phyloP scores from a whole-genome alignment of 31 red algal species.

The Bonnemaisonia californica region DNA sequence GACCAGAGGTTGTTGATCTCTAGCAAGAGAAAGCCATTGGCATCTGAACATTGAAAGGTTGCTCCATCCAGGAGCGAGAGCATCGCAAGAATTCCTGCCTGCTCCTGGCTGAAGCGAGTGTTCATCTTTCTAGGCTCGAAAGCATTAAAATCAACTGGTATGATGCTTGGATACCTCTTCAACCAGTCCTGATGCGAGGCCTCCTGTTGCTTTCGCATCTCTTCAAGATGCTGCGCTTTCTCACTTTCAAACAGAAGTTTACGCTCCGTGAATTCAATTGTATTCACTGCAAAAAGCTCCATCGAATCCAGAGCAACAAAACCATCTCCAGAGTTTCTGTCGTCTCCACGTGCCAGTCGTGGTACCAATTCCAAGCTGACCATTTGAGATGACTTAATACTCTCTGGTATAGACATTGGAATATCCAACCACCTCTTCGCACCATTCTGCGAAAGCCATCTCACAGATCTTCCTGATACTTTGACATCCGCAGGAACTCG shows the following conservation, averaged over 20 bases:
- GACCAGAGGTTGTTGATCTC: slow-evolving; percentile 53
- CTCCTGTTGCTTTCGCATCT: slow-evolving; percentile 38
- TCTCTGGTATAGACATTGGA: slow-evolving; percentile 76
- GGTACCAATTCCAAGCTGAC: slow-evolving; percentile 67
- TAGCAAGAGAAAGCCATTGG: slow-evolving; percentile 1
- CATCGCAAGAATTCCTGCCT: slow-evolving; percentile 25
- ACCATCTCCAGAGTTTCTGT: slow-evolving; percentile 48
- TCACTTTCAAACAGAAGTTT: slow-evolving; percentile 59
- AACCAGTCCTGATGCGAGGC: background rate
- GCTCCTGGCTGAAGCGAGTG: slow-evolving; percentile 19
- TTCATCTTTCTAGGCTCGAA: background rate
- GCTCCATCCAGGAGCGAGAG: slow-evolving; percentile 1
- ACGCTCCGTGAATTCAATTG: slow-evolving; percentile 77
- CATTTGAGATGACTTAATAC: slow-evolving; percentile 62
- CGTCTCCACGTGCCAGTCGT: slow-evolving; percentile 28
- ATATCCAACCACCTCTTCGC: slow-evolving; percentile 80
- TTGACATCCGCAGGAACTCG: slow-evolving; percentile 72
- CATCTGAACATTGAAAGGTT: background rate
- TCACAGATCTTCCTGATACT: slow-evolving; percentile 56
- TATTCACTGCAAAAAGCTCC: slow-evolving; percentile 74
- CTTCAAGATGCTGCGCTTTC: slow-evolving; percentile 35
- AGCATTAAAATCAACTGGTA: background rate
- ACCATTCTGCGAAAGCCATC: slow-evolving; percentile 55
- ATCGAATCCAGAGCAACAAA: slow-evolving; percentile 75
- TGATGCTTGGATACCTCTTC: background rate